A percentile compares a stretch with the other conserved stretches of the same genome.
These are phyloP conservation scores for Globisporangium nagaii DNA, from an alignment of 352 stramenopile genomes.

Conservation along the genomic window DNA sequence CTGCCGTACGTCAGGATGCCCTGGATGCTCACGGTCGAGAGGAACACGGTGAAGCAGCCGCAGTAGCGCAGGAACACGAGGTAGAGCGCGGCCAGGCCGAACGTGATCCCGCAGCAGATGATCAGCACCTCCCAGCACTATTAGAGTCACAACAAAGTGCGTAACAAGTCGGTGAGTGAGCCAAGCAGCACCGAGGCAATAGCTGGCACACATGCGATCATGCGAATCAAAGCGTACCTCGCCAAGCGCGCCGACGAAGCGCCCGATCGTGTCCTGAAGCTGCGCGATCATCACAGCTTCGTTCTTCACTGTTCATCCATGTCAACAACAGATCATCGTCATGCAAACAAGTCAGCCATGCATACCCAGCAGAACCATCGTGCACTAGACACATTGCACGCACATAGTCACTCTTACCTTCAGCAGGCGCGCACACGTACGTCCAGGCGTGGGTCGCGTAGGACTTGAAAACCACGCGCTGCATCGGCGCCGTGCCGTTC, in stretches of 20 bases:
- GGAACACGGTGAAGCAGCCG: conserved; percentile 62
- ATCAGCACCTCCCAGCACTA: conserved; percentile 69
- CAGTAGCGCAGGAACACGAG: conserved; percentile 66
- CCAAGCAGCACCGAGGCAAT: too few relatives aligned
- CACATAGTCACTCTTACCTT: too few relatives aligned
- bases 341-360: too few relatives aligned
- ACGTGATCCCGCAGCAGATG: conserved; percentile 48
- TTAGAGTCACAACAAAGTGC: not conserved
- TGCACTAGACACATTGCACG: too few relatives aligned
- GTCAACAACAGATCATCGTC: too few relatives aligned
- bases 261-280: conserved; percentile 64
- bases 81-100: conserved; percentile 56
- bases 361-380: too few relatives aligned
- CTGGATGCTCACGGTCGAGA: conserved; percentile 64
- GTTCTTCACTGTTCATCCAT: conserved; percentile 34
- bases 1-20: conserved; percentile 55
- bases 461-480: conserved; percentile 50
- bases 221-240: too few relatives aligned
- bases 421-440: conserved; percentile 57
- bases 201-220: too few relatives aligned
- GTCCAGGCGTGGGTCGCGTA: conserved; percentile 63
- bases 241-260: conserved; percentile 71
- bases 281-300: conserved; percentile 58
- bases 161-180: not conserved
- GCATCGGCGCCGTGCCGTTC: conserved; percentile 29